Percentiles rank a stretch among this genome's conserved stretches.
phyloP scores from a whole-genome alignment of 768 basidiomycete species.

The Pisolithus orientalis region DNA sequence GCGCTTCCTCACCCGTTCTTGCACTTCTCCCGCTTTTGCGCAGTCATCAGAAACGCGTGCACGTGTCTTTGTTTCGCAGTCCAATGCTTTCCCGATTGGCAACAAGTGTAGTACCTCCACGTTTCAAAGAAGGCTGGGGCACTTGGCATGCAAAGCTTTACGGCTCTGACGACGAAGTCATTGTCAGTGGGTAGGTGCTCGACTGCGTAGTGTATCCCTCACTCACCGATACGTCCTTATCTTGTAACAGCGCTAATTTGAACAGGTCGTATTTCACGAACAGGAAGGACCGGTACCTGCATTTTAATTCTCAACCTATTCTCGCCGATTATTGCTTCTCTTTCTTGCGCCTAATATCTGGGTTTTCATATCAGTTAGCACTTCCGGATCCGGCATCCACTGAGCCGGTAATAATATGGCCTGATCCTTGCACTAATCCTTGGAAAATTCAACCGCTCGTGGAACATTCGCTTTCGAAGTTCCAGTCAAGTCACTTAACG shows the following conservation, averaged over 20 bases:
- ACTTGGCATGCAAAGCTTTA: conserved; percentile 98
- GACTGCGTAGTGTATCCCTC: not conserved
- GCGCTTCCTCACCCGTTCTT: conserved; percentile 60
- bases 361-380: conserved; percentile 58
- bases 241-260: conserved; percentile 71
- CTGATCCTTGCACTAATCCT: conserved; percentile 56
- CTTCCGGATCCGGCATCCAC: conserved; percentile 29
- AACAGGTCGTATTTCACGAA: conserved; percentile 91
- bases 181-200: conserved; percentile 79
- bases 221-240: conserved; percentile 3
- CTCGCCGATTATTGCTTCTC: conserved; percentile 81
- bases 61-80: conserved; percentile 79
- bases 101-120: conserved; percentile 73
- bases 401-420: conserved; percentile 60
- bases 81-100: conserved; percentile 75
- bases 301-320: conserved; percentile 51
- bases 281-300: conserved; percentile 91
- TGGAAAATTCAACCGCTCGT: conserved; percentile 63
- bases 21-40: conserved; percentile 66
- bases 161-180: conserved; percentile 85
- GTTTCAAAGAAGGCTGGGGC: conserved; percentile 98
- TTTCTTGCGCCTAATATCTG: conserved; percentile 61
- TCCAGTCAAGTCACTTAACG: conserved; percentile 46
- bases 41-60: conserved; percentile 67
- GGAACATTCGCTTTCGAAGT: conserved; percentile 43